Base-by-base conservation (phyloP, 139 green algal species). In the Tetradesmus obliquus region DNA sequence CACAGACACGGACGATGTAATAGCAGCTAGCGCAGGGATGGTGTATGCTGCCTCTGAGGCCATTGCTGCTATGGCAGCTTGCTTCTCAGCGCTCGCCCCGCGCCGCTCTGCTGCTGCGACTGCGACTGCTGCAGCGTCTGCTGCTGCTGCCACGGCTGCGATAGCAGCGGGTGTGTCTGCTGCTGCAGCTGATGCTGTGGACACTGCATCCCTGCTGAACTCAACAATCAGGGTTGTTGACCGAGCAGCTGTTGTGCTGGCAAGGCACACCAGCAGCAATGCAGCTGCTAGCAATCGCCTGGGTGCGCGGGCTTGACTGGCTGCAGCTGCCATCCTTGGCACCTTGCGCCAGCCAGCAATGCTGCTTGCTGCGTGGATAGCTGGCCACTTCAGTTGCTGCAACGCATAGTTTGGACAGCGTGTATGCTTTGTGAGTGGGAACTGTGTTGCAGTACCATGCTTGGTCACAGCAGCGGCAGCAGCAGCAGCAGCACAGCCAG, bases 121-220 rank as follows among this genome's bases (percentile, higher is more conserved):
- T 66, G 80, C 80, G 3, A 24, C 80, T 85, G 80, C 80, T 24
- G 51, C 80, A 19, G 80, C 76, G 24, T 51, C 76, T 82, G 76
- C 76, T 55, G 76, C 76, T 55, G 76, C 76, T 55, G 8, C 76
- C 76, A 82, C 24, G 15, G 76, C 66, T 76, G 66, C 66, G n/a
- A 76, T 24, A 1, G 66, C 66, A 24, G 66, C 66, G 5, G 66
- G 66, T 5, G 66, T 76, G 66, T 76, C 66, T 76, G 66, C 66
- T 76, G 66, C 66, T 76, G 66, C 66, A 76, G 66, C 66, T 76
- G 66, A 76, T 76, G 66, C 66, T 76, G 76, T 82, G 15, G 76
- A 51, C n/a, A 82, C 76, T 55, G 76, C 76, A 82, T 53, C 22
- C 76, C 76, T 51, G 76, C 76, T 53, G 76, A 82, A 82, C 76